phyloP scores from a whole-genome alignment of 106 monocot species.

The Agapanthus africanus region DNA sequence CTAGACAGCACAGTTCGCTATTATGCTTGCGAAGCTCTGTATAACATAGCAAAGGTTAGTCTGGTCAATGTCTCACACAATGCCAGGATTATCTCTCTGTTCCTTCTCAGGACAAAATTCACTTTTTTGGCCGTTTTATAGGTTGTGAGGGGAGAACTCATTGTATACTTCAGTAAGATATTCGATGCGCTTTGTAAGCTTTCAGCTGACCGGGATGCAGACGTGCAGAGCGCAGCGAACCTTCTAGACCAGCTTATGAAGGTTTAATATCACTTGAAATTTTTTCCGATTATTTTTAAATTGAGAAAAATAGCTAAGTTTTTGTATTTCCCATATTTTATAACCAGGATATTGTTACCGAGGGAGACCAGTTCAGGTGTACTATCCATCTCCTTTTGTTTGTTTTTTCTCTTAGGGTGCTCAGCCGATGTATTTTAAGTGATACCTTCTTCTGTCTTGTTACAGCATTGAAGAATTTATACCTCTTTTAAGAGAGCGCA shows the following conservation, averaged over 20 bases:
- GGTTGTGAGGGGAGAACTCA: conserved; percentile 94
- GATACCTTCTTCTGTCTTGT: conserved; percentile 3
- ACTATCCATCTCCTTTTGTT: not conserved
- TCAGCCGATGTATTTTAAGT: not conserved
- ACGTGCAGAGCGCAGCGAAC: conserved; percentile 94
- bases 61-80: not conserved
- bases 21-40: conserved; percentile 96
- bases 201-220: conserved; percentile 75
- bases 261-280: conserved; percentile 26
- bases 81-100: not conserved
- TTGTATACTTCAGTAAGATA: conserved; percentile 79
- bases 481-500: conserved; percentile 82
- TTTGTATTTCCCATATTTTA: conserved; percentile 1
- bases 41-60: conserved; percentile 92
- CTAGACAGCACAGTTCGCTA: conserved; percentile 88
- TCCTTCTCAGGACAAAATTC: not conserved
- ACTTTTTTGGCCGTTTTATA: conserved; percentile 13
- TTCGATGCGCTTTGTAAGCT: conserved; percentile 97
- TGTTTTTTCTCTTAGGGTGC: not conserved
- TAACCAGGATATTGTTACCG: conserved; percentile 86
- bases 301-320: not conserved
- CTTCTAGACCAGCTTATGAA: conserved; percentile 83
- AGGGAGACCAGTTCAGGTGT: conserved; percentile 96
- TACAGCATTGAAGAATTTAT: conserved; percentile 95
- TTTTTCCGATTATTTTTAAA: not conserved